Evolutionary conservation across 306 rosid species (phyloP).

Genomic region (Begonia masoniana): DNA sequence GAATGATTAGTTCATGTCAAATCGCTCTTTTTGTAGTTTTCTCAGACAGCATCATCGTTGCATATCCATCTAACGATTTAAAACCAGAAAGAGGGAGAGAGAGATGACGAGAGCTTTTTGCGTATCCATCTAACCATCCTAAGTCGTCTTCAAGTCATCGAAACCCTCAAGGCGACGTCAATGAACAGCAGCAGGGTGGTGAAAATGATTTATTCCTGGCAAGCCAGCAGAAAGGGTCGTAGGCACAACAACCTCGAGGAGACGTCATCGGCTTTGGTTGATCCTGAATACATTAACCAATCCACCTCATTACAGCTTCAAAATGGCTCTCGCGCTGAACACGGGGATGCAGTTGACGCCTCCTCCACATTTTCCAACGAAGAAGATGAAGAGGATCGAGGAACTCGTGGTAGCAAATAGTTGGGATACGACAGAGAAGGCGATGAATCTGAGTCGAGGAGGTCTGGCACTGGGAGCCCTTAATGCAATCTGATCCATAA

Average conservation of each 20-base stretch:
- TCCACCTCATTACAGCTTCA: conserved; percentile 50
- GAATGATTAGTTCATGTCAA: too few relatives aligned
- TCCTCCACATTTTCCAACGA: conserved; percentile 77
- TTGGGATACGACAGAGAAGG: conserved; percentile 78
- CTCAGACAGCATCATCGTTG: too few relatives aligned
- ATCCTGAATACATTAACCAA: conserved; percentile 53
- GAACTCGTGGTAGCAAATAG: conserved; percentile 78
- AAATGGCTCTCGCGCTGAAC: conserved; percentile 47
- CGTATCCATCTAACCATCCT: conserved; percentile 28
- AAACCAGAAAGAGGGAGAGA: too few relatives aligned
- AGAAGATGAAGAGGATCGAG: conserved; percentile 84
- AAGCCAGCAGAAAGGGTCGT: conserved; percentile 49
- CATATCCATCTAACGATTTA: too few relatives aligned
- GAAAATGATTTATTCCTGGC: conserved; percentile 49
- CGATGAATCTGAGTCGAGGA: conserved; percentile 90
- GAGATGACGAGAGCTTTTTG: too few relatives aligned
- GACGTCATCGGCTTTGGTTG: conserved; percentile 48
- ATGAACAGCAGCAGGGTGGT: conserved; percentile 45
- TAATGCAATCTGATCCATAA: too few relatives aligned
- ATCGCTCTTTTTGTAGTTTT: too few relatives aligned
- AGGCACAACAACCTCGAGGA: conserved; percentile 67
- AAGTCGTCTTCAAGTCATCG: too few relatives aligned
- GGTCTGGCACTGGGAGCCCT: conserved; percentile 19
- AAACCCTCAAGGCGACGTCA: conserved; percentile 34
- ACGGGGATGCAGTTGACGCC: conserved; percentile 67